These are phyloP conservation scores for Spiraea crenata DNA, from an alignment of 331 rosid species.

Conservation along the genomic window DNA sequence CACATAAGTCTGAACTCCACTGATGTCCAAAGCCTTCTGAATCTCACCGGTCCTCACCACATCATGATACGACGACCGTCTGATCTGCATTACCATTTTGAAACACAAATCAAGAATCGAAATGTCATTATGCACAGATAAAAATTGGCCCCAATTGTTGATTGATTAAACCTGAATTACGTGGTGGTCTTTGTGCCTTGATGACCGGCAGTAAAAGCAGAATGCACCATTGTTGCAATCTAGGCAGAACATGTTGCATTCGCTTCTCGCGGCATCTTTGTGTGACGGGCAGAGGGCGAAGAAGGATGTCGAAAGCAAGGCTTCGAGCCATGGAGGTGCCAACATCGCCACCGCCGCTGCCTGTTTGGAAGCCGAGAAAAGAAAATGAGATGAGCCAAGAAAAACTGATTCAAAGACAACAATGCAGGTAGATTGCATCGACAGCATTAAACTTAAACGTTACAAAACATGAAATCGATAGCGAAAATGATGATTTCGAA, in stretches of 20 bases:
- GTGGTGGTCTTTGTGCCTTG: conserved; percentile 65
- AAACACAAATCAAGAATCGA: not conserved
- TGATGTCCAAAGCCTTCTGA: conserved; percentile 57
- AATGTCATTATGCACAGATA: not conserved
- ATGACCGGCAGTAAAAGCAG: conserved; percentile 66
- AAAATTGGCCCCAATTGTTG: not conserved
- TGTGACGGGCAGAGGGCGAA: conserved; percentile 53
- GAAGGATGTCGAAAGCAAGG: conserved; percentile 50
- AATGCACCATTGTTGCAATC: conserved; percentile 54
- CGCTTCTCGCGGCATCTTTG: conserved; percentile 48
- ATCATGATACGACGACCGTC: conserved; percentile 84
- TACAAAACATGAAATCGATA: not conserved
- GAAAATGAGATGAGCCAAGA: not conserved
- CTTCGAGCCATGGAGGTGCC: conserved; percentile 73
- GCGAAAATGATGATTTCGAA: not conserved
- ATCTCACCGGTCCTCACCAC: conserved; percentile 79
- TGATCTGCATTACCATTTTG: conserved; percentile 49
- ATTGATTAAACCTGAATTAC: conserved; percentile 53
- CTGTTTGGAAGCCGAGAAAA: conserved; percentile 20
- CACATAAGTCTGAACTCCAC: conserved; percentile 81
- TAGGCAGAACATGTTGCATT: conserved; percentile 80
- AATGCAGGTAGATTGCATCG: conserved; percentile 8
- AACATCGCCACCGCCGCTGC: conserved; percentile 44
- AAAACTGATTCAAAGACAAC: not conserved
- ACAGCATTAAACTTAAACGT: conserved; percentile 16